These are phyloP conservation scores for Trichopus zeylanicus DNA, from an alignment of 116 monocot genomes.

Conservation along the genomic window DNA sequence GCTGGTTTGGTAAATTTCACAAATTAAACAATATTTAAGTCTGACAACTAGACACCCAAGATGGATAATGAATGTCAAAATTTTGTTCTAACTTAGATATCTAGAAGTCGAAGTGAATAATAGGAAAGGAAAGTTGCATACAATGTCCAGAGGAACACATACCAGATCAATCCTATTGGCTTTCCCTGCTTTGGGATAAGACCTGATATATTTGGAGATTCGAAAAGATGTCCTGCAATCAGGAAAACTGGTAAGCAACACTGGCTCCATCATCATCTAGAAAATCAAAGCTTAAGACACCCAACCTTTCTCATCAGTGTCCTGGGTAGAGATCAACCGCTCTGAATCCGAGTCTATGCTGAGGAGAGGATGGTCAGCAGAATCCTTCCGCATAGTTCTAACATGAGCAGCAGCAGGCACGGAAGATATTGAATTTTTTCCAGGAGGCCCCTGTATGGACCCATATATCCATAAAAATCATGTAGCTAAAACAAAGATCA, in stretches of 20 bases:
- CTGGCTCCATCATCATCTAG: neutral
- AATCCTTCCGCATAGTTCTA: constrained; percentile 69
- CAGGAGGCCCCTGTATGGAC: constrained; percentile 49
- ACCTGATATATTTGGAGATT: too few species aligned
- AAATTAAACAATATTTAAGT: too few species aligned
- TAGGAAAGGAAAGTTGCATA: too few species aligned
- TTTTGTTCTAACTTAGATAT: too few species aligned
- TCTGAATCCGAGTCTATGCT: constrained; percentile 64
- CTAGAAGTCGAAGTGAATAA: too few species aligned
- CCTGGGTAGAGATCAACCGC: constrained; percentile 38
- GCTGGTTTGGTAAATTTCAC: too few species aligned
- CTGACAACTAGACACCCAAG: too few species aligned
- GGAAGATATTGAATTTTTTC: constrained; percentile 41
- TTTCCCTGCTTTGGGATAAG: too few species aligned
- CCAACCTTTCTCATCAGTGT: constrained; percentile 84
- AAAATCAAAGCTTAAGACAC: neutral
- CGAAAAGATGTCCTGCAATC: constrained; percentile 68
- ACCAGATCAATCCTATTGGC: too few species aligned
- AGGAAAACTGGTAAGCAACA: neutral
- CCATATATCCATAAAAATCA: neutral
- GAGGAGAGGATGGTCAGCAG: constrained; percentile 74
- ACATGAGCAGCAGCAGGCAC: constrained; percentile 46
- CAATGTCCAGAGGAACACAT: too few species aligned
- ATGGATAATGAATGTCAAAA: too few species aligned
- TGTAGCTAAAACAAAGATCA: neutral